phyloP scores from a whole-genome alignment of 2,329 filamentous ascomycete species.

The Colletotrichum lini region DNA sequence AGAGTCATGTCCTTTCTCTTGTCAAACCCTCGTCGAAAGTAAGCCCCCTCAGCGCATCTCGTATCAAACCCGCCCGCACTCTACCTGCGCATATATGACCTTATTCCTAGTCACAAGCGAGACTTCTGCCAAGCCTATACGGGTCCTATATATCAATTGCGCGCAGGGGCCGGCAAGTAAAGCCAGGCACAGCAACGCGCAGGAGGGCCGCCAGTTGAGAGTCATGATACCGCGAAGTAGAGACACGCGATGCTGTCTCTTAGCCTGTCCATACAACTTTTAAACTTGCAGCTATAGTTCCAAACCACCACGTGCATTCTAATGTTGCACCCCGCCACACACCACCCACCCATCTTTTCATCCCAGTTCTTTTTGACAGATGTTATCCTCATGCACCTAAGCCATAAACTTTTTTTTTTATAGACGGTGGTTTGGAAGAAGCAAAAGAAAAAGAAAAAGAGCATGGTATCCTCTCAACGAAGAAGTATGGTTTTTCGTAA shows the following conservation, averaged over 20 bases:
- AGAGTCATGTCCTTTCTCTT: neutral
- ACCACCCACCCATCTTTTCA: neutral
- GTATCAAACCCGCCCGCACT: slow-evolving; percentile 5
- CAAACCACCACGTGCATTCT: slow-evolving; percentile 20
- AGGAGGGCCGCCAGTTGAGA: neutral
- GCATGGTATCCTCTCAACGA: too few species aligned
- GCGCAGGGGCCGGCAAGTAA: neutral
- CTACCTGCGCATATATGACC: slow-evolving; percentile 31
- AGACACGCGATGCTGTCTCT: neutral
- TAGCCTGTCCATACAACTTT: neutral
- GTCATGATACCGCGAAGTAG: neutral
- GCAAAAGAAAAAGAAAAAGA: neutral
- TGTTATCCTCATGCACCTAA: slow-evolving; percentile 25
- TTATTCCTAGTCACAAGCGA: slow-evolving; percentile 14
- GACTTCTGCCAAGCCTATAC: slow-evolving; percentile 18
- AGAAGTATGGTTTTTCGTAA: neutral
- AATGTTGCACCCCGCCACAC: neutral
- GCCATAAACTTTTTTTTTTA: neutral
- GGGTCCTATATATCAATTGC: neutral
- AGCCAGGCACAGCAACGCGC: neutral
- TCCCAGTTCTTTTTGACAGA: slow-evolving; percentile 30
- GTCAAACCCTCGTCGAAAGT: neutral
- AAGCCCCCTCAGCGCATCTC: neutral
- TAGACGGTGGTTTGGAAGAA: neutral
- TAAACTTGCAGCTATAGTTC: neutral